These are phyloP conservation scores for Aspergillus sp. DNA, from an alignment of 2,329 filamentous ascomycete genomes.

Conservation along the genomic window DNA sequence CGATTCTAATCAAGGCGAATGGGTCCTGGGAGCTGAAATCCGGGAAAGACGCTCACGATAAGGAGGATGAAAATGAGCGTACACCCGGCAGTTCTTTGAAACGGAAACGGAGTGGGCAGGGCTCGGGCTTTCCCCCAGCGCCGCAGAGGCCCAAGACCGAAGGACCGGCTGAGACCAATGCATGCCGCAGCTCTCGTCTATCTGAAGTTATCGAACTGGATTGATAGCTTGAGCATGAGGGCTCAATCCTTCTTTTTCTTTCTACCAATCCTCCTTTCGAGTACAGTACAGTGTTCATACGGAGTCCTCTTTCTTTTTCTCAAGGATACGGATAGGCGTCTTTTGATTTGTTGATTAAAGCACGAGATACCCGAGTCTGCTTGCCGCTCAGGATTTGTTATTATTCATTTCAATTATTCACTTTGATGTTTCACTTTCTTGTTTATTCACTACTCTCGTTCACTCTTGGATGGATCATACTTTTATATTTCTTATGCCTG, in stretches of 20 bases:
- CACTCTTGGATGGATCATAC: background rate
- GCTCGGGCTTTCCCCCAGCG: background rate
- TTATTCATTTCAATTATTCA: background rate
- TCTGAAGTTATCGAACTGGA: slow-evolving; percentile 19
- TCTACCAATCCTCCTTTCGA: background rate
- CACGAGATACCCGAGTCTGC: slow-evolving; percentile 7
- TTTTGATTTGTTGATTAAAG: slow-evolving; percentile 1
- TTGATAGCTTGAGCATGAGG: slow-evolving; percentile 3
- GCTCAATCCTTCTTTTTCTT: slow-evolving; percentile 2
- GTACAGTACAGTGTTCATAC: background rate
- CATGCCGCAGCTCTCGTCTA: background rate
- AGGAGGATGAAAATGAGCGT: slow-evolving; percentile 9
- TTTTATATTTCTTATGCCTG: background rate
- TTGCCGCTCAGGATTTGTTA: background rate
- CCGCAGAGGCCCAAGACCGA: slow-evolving; percentile 11
- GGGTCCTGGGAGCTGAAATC: slow-evolving; percentile 60
- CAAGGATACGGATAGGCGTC: slow-evolving; percentile 4
- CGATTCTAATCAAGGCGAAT: slow-evolving; percentile 60
- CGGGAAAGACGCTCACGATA: slow-evolving; percentile 19
- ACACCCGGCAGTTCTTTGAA: slow-evolving; percentile 3
- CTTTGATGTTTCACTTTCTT: background rate
- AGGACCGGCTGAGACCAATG: background rate
- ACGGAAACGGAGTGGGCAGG: too few species aligned
- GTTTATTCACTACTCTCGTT: background rate
- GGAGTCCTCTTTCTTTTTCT: background rate